These are phyloP conservation scores for Zymoseptoria crescenta DNA, from an alignment of 2,329 filamentous ascomycete genomes.

Conservation along the genomic window DNA sequence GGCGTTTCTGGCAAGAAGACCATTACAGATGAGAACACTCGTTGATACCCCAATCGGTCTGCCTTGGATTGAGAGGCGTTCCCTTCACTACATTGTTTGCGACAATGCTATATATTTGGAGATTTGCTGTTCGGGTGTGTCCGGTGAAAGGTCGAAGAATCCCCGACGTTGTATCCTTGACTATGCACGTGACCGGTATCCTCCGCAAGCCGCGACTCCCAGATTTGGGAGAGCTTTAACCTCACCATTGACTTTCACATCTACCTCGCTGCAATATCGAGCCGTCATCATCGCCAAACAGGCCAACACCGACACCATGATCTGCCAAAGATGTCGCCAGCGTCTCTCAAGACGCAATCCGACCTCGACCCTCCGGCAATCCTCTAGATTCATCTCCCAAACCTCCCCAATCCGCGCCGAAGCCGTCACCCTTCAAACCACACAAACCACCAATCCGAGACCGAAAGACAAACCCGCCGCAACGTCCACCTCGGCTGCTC, in stretches of 20 bases:
- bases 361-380: neutral
- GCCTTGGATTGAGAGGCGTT: neutral
- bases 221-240: neutral
- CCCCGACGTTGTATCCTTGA: too few relatives aligned
- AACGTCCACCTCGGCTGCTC: conserved; percentile 39
- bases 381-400: conserved; percentile 12
- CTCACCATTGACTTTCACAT: neutral
- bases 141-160: neutral
- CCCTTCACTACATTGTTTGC: neutral
- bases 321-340: conserved; percentile 25
- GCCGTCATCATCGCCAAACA: neutral
- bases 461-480: conserved; percentile 32
- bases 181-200: neutral
- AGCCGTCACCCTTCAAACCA: conserved; percentile 23
- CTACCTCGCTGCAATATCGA: neutral
- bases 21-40: neutral
- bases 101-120: neutral
- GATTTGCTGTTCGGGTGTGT: neutral
- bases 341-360: conserved; percentile 17
- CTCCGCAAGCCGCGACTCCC: neutral
- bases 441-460: conserved; percentile 24
- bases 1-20: neutral
- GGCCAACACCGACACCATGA: conserved; percentile 18
- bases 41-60: neutral
- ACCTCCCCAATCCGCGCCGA: conserved; percentile 12